Conservation (phyloP, 106 monocot genomes). For the Gastrodia elata region DNA sequence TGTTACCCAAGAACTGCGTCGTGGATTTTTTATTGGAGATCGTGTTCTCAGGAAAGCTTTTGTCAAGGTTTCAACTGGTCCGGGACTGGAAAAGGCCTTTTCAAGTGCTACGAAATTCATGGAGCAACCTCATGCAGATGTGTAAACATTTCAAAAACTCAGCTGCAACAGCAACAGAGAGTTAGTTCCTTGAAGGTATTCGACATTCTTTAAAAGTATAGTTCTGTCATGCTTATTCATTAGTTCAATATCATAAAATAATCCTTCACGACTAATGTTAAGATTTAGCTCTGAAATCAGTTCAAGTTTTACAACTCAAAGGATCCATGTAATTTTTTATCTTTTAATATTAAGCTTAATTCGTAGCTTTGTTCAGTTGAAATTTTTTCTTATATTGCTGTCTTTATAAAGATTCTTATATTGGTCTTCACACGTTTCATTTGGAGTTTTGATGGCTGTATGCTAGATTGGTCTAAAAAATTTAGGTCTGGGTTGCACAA, state of each 20-base stretch:
- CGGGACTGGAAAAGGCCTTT: conserved; percentile 23
- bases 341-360: not conserved
- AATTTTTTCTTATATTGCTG: not conserved
- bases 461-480: no score
- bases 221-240: not conserved
- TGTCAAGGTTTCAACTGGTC: conserved; percentile 71
- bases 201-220: not conserved
- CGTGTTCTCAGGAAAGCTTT: conserved; percentile 59
- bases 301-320: not conserved
- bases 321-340: not conserved
- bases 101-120: conserved; percentile 9
- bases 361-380: not conserved
- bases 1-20: conserved; percentile 51
- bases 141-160: conserved; percentile 19
- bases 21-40: conserved; percentile 61
- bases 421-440: not conserved
- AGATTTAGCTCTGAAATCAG: not conserved
- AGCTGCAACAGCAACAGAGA: conserved; percentile 1
- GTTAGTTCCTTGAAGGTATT: conserved; percentile 10
- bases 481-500: no score
- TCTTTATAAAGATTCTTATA: not conserved
- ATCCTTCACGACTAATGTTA: not conserved
- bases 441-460: not conserved
- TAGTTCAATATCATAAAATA: not conserved
- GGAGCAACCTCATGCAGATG: conserved; percentile 14